Evolutionary conservation across 2,329 filamentous ascomycete genomes (phyloP).

Genomic region (Sordariomycetes sp.): DNA sequence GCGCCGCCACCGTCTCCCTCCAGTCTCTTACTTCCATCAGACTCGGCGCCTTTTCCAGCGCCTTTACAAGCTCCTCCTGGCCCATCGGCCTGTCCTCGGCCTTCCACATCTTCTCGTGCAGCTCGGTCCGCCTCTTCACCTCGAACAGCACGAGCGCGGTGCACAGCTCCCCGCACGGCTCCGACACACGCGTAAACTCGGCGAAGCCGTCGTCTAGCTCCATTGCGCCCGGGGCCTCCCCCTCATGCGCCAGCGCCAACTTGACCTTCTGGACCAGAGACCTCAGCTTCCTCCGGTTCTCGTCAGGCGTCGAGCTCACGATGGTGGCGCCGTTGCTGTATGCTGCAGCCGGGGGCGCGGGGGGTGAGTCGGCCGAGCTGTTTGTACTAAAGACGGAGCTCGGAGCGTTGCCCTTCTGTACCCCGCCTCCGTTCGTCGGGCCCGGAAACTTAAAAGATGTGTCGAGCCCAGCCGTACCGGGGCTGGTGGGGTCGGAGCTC

Average conservation of each 20-base stretch:
- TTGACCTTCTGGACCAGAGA: constrained; percentile 23
- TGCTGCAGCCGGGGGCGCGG: neutral
- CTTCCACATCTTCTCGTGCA: constrained; percentile 1
- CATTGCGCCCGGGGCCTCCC: constrained; percentile 11
- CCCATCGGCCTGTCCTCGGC: neutral
- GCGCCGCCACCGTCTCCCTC: constrained; percentile 11
- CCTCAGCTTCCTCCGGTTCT: constrained; percentile 22
- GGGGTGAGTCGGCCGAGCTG: too few relatives aligned
- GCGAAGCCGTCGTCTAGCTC: constrained; percentile 31
- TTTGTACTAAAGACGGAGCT: too few relatives aligned
- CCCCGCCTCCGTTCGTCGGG: too few relatives aligned
- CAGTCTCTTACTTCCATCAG: constrained; percentile 21
- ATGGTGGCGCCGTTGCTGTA: neutral
- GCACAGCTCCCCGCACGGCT: constrained; percentile 28
- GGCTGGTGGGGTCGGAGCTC: too few relatives aligned
- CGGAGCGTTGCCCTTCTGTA: too few relatives aligned
- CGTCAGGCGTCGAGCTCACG: constrained; percentile 13
- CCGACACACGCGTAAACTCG: constrained; percentile 28
- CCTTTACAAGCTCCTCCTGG: constrained; percentile 19
- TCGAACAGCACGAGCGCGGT: constrained; percentile 27
- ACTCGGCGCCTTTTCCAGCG: constrained; percentile 11
- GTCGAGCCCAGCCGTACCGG: too few relatives aligned
- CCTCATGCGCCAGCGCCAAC: constrained; percentile 14
- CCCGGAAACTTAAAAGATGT: too few relatives aligned
- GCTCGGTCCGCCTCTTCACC: constrained; percentile 14